phyloP scores from a whole-genome alignment of 805 yeast species.

The Pichia eremophila region DNA sequence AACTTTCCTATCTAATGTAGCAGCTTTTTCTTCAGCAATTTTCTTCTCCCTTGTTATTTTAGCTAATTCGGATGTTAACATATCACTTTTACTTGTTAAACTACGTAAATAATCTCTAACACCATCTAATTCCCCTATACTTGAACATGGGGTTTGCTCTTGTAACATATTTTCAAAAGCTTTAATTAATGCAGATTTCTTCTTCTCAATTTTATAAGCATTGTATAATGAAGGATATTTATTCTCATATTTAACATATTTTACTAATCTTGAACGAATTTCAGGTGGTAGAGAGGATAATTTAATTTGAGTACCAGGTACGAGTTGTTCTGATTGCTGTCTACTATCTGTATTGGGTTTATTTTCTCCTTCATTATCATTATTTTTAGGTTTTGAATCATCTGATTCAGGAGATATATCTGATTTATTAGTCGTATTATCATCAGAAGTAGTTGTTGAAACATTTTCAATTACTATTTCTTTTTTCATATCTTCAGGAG shows the following conservation, averaged over 20 bases:
- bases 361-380: background rate
- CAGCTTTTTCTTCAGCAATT: conserved; percentile 9
- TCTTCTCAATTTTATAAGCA: conserved; percentile 78
- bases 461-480: background rate
- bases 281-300: conserved; percentile 42
- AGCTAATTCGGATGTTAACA: conserved; percentile 60
- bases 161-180: conserved; percentile 60
- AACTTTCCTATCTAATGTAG: conserved; percentile 7
- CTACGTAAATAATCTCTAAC: conserved; percentile 63
- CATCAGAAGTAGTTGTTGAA: no score
- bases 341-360: background rate
- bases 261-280: conserved; percentile 53
- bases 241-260: conserved; percentile 79
- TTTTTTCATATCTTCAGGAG: conserved; percentile 30
- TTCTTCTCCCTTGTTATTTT: conserved; percentile 26
- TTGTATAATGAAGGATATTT: conserved; percentile 79
- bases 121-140: conserved; percentile 62
- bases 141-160: conserved; percentile 74
- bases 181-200: conserved; percentile 48
- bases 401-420: background rate
- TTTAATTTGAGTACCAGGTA: conserved; percentile 25
- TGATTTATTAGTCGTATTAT: no score
- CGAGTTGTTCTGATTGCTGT: background rate
- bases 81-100: conserved; percentile 45
- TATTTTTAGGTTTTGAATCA: background rate